phyloP scores from a whole-genome alignment of 441 rosid genomes.

The Capsella rubella region DNA sequence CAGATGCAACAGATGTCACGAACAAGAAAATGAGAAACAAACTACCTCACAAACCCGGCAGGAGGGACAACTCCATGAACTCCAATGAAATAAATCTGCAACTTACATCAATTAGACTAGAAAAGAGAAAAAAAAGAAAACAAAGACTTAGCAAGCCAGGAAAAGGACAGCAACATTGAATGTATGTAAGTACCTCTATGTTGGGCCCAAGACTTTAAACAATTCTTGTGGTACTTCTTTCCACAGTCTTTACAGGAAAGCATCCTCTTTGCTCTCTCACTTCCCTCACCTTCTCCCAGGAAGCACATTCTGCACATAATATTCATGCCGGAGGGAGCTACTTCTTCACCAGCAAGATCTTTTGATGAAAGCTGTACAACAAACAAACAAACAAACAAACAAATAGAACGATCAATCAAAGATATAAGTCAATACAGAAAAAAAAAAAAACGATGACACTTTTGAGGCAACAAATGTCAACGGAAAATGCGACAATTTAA shows the following conservation, averaged over 20 bases:
- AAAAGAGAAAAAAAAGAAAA: not conserved
- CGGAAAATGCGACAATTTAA: not conserved
- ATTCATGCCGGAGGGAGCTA: slow-evolving; percentile 59
- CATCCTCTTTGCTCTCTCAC: slow-evolving; percentile 92
- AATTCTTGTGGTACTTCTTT: slow-evolving; percentile 92
- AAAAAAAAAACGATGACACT: not conserved
- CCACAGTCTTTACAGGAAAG: slow-evolving; percentile 85
- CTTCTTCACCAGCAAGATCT: slow-evolving; percentile 66
- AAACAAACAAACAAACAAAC: slow-evolving; percentile 12
- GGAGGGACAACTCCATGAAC: slow-evolving; percentile 93
- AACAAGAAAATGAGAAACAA: slow-evolving; percentile 20
- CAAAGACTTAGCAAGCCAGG: not conserved
- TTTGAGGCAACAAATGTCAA: not conserved
- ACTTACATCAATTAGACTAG: slow-evolving; percentile 22
- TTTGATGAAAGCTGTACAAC: slow-evolving; percentile 56
- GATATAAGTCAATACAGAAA: not conserved
- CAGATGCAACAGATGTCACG: slow-evolving; percentile 11
- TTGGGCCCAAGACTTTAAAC: slow-evolving; percentile 91
- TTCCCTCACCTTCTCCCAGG: slow-evolving; percentile 77
- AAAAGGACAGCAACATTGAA: slow-evolving; percentile 3
- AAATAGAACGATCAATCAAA: not conserved
- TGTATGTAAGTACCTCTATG: slow-evolving; percentile 70
- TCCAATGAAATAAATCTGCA: slow-evolving; percentile 98
- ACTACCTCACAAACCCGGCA: slow-evolving; percentile 93
- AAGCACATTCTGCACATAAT: slow-evolving; percentile 89